These are phyloP conservation scores for Trebouxia sp. DNA, from an alignment of 139 green algal genomes.

Conservation along the genomic window DNA sequence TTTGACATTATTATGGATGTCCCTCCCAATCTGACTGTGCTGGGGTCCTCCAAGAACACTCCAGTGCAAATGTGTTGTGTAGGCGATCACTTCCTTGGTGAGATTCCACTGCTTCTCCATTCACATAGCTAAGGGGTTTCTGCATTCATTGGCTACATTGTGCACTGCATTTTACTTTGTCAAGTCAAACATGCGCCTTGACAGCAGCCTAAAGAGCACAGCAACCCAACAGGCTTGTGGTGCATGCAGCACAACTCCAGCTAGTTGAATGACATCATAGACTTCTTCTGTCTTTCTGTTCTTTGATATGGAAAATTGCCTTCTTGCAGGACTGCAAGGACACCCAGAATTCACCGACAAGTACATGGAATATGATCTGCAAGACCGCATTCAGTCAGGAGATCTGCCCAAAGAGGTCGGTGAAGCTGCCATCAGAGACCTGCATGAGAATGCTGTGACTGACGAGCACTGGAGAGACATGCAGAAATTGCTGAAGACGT, in stretches of 20 bases:
- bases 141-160: not conserved
- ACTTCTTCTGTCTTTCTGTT: too few species aligned
- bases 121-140: too few species aligned
- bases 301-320: too few species aligned
- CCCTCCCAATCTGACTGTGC: not conserved
- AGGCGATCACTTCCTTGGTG: constrained; percentile 25
- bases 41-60: constrained; percentile 14
- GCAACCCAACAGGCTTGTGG: too few species aligned
- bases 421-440: not conserved
- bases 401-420: constrained; percentile 13
- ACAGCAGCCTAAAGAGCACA: too few species aligned
- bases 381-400: constrained; percentile 21
- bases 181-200: too few species aligned
- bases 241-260: too few species aligned
- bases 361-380: constrained; percentile 23
- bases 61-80: constrained; percentile 32
- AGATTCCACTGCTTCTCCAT: too few species aligned
- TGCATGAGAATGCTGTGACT: constrained; percentile 10
- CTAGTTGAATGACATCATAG: too few species aligned
- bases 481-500: constrained; percentile 33
- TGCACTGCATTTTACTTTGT: too few species aligned
- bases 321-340: constrained; percentile 24
- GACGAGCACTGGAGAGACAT: constrained; percentile 31
- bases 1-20: constrained; percentile 25
- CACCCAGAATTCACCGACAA: constrained; percentile 30